Conservation (phyloP, 2,329 filamentous ascomycete genomes). For the Cercospora sesami region DNA sequence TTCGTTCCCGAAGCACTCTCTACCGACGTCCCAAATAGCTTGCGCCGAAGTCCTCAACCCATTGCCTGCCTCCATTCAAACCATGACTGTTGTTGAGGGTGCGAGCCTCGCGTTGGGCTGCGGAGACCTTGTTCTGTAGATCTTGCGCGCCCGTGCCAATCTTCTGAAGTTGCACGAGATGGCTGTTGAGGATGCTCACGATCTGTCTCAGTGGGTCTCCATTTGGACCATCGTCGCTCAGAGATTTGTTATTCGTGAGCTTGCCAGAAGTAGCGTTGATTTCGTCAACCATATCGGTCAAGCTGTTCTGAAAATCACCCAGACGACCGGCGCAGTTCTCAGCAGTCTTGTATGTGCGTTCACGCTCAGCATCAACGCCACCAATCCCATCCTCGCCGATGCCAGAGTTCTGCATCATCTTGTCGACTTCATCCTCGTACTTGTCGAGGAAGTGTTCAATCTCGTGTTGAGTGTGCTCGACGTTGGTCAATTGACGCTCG, state of each 20-base stretch:
- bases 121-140: slow-evolving; percentile 77
- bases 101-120: slow-evolving; percentile 76
- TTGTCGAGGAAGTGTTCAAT: slow-evolving; percentile 82
- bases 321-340: slow-evolving; percentile 89
- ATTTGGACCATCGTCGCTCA: slow-evolving; percentile 61
- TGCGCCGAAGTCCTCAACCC: slow-evolving; percentile 15
- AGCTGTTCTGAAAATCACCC: slow-evolving; percentile 89
- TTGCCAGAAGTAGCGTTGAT: slow-evolving; percentile 92
- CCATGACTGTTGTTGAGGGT: slow-evolving; percentile 52
- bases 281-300: slow-evolving; percentile 96
- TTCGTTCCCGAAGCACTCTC: not conserved
- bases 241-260: slow-evolving; percentile 71
- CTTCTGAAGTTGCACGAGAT: slow-evolving; percentile 86
- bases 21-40: slow-evolving; percentile 16
- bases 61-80: slow-evolving; percentile 49
- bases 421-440: slow-evolving; percentile 89
- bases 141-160: slow-evolving; percentile 84
- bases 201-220: slow-evolving; percentile 78
- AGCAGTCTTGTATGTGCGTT: slow-evolving; percentile 89
- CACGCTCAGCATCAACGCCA: slow-evolving; percentile 91
- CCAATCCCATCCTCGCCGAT: slow-evolving; percentile 54
- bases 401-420: slow-evolving; percentile 78
- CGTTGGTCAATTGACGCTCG: slow-evolving; percentile 82
- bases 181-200: slow-evolving; percentile 89
- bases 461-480: slow-evolving; percentile 92